phyloP scores from a whole-genome alignment of 1,139 yeast genomes.

The Eremothecium gossypii region DNA sequence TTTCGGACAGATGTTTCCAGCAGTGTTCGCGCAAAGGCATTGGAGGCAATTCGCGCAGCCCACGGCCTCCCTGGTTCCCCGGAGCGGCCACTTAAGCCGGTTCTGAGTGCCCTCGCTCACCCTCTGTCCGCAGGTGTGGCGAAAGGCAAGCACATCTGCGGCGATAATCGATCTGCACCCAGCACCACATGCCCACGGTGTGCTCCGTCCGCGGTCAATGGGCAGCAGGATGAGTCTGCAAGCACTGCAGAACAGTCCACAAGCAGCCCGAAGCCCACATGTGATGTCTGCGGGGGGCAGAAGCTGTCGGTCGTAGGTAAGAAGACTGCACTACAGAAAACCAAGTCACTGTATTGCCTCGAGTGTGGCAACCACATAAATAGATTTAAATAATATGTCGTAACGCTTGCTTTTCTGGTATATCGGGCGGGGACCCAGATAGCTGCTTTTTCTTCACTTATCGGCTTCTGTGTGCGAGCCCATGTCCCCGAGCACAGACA shows the following conservation, averaged over 20 bases:
- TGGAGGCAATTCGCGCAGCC: constrained; percentile 7
- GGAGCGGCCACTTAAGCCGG: no score
- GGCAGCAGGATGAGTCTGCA: constrained; percentile 2
- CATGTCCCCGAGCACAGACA: no score
- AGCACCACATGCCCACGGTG: background rate
- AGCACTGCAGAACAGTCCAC: constrained; percentile 1
- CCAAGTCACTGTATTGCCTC: constrained; percentile 19
- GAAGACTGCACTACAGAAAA: background rate
- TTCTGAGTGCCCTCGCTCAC: no score
- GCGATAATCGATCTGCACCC: background rate
- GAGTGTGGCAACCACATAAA: constrained; percentile 32
- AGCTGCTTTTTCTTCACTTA: constrained; percentile 27
- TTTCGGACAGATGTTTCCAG: constrained; percentile 72
- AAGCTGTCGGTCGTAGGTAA: constrained; percentile 17
- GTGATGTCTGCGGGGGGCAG: constrained; percentile 33
- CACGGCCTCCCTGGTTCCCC: no score
- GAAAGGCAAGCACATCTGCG: background rate
- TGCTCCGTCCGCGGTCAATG: background rate
- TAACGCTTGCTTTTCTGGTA: background rate
- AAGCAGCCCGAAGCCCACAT: constrained; percentile 7
- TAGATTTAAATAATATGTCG: constrained; percentile 13
- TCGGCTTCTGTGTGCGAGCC: no score
- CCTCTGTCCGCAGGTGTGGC: background rate
- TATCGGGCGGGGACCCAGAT: constrained; percentile 12
- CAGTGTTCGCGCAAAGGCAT: constrained; percentile 30